phyloP scores from a whole-genome alignment of 495 filamentous ascomycete species.

The Bryoglossum gracile region DNA sequence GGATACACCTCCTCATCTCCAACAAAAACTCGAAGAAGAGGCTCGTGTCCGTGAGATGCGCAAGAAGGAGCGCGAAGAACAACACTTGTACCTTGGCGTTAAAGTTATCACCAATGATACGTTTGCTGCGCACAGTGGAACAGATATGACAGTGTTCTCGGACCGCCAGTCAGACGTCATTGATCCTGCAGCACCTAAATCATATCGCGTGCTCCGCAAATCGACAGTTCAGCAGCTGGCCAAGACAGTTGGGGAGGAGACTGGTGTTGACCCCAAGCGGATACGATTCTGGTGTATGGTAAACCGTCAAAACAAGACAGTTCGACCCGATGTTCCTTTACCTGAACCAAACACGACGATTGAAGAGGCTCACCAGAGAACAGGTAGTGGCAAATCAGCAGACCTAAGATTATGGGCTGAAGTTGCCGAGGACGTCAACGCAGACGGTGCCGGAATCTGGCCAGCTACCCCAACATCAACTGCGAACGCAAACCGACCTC shows the following conservation, averaged over 20 bases:
- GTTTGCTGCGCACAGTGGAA: slow-evolving; percentile 73
- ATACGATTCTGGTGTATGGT: slow-evolving; percentile 95
- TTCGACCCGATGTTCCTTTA: slow-evolving; percentile 80
- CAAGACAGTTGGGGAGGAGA: slow-evolving; percentile 57
- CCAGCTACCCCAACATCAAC: slow-evolving; percentile 38
- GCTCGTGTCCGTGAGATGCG: slow-evolving; percentile 61
- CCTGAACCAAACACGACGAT: slow-evolving; percentile 69
- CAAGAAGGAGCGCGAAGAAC: slow-evolving; percentile 84
- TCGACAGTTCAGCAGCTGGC: slow-evolving; percentile 70
- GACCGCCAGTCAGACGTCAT: slow-evolving; percentile 40
- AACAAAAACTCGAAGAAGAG: slow-evolving; percentile 71
- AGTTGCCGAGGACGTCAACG: slow-evolving; percentile 53
- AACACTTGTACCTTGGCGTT: slow-evolving; percentile 81
- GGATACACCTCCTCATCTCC: slow-evolving; percentile 79
- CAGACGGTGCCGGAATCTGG: slow-evolving; percentile 62
- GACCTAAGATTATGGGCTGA: slow-evolving; percentile 85
- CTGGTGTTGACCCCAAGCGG: slow-evolving; percentile 51
- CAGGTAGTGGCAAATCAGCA: slow-evolving; percentile 52
- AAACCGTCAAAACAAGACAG: slow-evolving; percentile 95
- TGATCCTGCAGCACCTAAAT: slow-evolving; percentile 52
- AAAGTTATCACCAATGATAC: slow-evolving; percentile 71
- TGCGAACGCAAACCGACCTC: slow-evolving; percentile 35
- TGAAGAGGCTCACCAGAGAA: slow-evolving; percentile 68
- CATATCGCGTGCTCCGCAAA: slow-evolving; percentile 63
- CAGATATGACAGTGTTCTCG: slow-evolving; percentile 73